Percentiles rank a stretch among this genome's conserved stretches.
Evolutionary conservation across 192 early-diverging fungal genomes (phyloP).

Genomic region (Coemansia sp.): DNA sequence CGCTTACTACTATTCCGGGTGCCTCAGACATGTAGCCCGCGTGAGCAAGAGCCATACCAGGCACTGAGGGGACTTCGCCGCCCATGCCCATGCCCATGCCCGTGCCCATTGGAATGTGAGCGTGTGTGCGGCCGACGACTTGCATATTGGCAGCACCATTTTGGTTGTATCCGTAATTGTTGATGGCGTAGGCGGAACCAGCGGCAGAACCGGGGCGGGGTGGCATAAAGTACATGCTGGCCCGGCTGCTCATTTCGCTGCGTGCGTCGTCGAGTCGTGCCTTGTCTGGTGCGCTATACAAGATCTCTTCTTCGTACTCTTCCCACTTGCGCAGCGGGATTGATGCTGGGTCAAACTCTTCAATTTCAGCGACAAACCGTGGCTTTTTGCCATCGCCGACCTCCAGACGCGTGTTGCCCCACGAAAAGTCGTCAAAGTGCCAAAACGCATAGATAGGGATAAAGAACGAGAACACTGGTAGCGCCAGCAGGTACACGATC

Average conservation of each 20-base stretch:
- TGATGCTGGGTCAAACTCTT: slow-evolving; percentile 75
- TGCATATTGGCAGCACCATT: slow-evolving; percentile 50
- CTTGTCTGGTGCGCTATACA: slow-evolving; percentile 36
- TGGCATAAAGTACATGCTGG: slow-evolving; percentile 59
- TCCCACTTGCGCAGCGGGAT: slow-evolving; percentile 87
- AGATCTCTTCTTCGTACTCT: slow-evolving; percentile 76
- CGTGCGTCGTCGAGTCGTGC: slow-evolving; percentile 49
- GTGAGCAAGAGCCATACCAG: slow-evolving; percentile 26
- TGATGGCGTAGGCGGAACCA: slow-evolving; percentile 45
- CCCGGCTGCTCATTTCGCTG: slow-evolving; percentile 60
- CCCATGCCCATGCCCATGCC: slow-evolving; percentile 18
- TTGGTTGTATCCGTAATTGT: slow-evolving; percentile 54
- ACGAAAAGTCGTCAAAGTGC: slow-evolving; percentile 99
- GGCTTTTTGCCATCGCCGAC: slow-evolving; percentile 81
- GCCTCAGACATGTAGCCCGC: slow-evolving; percentile 25
- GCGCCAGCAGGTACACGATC: slow-evolving; percentile 93
- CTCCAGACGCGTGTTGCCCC: slow-evolving; percentile 97
- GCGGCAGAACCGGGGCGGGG: slow-evolving; percentile 53
- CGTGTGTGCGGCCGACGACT: slow-evolving; percentile 14
- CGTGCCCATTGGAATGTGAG: slow-evolving; percentile 20
- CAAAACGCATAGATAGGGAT: slow-evolving; percentile 96
- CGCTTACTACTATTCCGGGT: neutral
- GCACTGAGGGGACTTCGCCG: slow-evolving; percentile 33
- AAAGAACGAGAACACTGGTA: slow-evolving; percentile 91
- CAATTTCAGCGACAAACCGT: slow-evolving; percentile 66